These are phyloP conservation scores for Plectranthus barbatus DNA, from an alignment of 257 asterid species.

Conservation along the genomic window DNA sequence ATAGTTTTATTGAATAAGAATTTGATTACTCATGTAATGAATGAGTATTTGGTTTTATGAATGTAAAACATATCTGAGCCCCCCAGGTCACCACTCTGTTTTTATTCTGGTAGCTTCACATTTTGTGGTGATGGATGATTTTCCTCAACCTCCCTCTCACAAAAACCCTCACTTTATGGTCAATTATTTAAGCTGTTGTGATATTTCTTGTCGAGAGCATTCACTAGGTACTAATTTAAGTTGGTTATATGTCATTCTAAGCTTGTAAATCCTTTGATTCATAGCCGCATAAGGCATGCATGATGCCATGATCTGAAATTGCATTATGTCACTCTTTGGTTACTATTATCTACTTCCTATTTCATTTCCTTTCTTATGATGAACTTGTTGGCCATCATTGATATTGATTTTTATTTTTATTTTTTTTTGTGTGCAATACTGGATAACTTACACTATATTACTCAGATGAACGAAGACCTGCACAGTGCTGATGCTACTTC, in stretches of 20 bases:
- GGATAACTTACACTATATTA: not conserved
- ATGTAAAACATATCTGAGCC: not conserved
- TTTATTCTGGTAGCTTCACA: not conserved
- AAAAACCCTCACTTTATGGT: not conserved
- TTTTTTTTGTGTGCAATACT: not conserved
- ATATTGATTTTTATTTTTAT: not conserved
- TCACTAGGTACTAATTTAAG: not conserved
- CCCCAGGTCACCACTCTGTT: not conserved
- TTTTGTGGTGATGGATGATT: not conserved
- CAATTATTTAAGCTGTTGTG: not conserved
- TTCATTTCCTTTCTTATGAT: not conserved
- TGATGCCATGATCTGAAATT: not conserved
- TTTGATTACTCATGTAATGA: not conserved
- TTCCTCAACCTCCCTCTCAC: not conserved
- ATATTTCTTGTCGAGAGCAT: not conserved
- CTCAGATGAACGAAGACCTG: constrained; percentile 48
- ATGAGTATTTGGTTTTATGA: not conserved
- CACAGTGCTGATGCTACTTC: constrained; percentile 19
- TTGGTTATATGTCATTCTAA: not conserved
- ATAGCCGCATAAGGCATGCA: not conserved
- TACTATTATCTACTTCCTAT: not conserved
- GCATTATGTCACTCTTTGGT: not conserved
- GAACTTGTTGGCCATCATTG: not conserved
- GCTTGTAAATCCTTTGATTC: not conserved
- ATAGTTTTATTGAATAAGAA: not conserved